phyloP scores from a whole-genome alignment of 106 monocot genomes.

The Dendrobium huoshanense region DNA sequence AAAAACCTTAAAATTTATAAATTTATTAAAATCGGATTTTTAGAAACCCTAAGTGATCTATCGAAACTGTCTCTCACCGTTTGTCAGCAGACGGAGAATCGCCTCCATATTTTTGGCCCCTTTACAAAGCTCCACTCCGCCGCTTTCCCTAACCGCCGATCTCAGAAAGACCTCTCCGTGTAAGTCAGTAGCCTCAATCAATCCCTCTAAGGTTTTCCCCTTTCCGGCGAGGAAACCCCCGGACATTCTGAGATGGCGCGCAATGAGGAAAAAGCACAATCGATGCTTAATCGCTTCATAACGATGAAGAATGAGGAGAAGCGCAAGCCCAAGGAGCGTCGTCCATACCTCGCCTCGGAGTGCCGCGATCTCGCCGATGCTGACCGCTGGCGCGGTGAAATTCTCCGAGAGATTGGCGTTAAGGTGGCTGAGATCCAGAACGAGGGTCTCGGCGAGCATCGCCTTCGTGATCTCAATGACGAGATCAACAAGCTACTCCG shows the following conservation, averaged over 20 bases:
- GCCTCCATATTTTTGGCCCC: too few relatives aligned
- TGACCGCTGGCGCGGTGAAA: conserved; percentile 82
- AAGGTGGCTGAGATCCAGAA: conserved; percentile 97
- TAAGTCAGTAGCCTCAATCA: too few relatives aligned
- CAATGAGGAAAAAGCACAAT: conserved; percentile 99
- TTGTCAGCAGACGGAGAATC: too few relatives aligned
- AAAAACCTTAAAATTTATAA: too few relatives aligned
- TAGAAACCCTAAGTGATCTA: too few relatives aligned
- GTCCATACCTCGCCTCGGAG: conserved; percentile 88
- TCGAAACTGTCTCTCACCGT: too few relatives aligned
- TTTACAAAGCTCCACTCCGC: too few relatives aligned
- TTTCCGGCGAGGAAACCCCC: neutral
- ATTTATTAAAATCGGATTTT: too few relatives aligned
- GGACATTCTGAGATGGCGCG: conserved; percentile 51
- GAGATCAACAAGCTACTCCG: conserved; percentile 98
- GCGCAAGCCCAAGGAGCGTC: conserved; percentile 90
- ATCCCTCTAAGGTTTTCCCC: neutral
- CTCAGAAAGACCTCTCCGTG: too few relatives aligned
- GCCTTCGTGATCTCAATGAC: conserved; percentile 91
- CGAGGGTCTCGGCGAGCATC: conserved; percentile 93
- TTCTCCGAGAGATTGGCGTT: conserved; percentile 83
- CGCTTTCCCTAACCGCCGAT: too few relatives aligned
- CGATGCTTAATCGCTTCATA: conserved; percentile 96
- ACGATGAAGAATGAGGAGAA: conserved; percentile 98
- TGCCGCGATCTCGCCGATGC: conserved; percentile 98